These are phyloP conservation scores for Geosmithia flava DNA, from an alignment of 2,329 filamentous ascomycete species.

Conservation along the genomic window DNA sequence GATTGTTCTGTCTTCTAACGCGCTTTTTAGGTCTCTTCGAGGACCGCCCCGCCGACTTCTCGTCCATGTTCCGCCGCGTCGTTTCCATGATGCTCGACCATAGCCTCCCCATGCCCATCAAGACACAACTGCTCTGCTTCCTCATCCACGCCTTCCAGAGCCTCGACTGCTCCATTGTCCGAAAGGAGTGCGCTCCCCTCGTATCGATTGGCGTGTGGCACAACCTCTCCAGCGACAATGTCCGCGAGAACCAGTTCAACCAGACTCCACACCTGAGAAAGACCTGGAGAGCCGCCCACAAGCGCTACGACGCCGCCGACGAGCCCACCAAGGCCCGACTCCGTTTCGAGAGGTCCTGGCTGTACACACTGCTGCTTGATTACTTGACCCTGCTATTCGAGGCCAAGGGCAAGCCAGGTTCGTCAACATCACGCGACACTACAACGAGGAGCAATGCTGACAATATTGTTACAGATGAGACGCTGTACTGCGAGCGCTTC, in stretches of 20 bases:
- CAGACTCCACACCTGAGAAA: slow-evolving; percentile 68
- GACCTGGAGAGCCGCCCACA: slow-evolving; percentile 77
- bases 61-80: slow-evolving; percentile 76
- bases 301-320: slow-evolving; percentile 80
- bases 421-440: slow-evolving; percentile 4
- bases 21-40: slow-evolving; percentile 53
- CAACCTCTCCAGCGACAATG: slow-evolving; percentile 67
- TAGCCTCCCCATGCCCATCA: slow-evolving; percentile 52
- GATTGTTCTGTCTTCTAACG: not conserved
- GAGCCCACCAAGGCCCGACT: slow-evolving; percentile 65
- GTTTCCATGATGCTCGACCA: slow-evolving; percentile 74
- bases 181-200: slow-evolving; percentile 91
- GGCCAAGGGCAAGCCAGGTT: slow-evolving; percentile 32
- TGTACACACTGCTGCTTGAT: slow-evolving; percentile 74
- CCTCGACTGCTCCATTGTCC: slow-evolving; percentile 74
- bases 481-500: slow-evolving; percentile 85
- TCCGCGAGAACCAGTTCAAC: slow-evolving; percentile 61
- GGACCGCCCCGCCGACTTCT: slow-evolving; percentile 70
- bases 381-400: slow-evolving; percentile 66
- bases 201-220: slow-evolving; percentile 96
- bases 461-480: slow-evolving; percentile 34
- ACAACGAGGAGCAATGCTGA: not conserved
- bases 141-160: slow-evolving; percentile 89
- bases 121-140: slow-evolving; percentile 78
- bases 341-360: slow-evolving; percentile 86